These are phyloP conservation scores for Asterophora parasitica DNA, from an alignment of 768 basidiomycete species.

Conservation along the genomic window DNA sequence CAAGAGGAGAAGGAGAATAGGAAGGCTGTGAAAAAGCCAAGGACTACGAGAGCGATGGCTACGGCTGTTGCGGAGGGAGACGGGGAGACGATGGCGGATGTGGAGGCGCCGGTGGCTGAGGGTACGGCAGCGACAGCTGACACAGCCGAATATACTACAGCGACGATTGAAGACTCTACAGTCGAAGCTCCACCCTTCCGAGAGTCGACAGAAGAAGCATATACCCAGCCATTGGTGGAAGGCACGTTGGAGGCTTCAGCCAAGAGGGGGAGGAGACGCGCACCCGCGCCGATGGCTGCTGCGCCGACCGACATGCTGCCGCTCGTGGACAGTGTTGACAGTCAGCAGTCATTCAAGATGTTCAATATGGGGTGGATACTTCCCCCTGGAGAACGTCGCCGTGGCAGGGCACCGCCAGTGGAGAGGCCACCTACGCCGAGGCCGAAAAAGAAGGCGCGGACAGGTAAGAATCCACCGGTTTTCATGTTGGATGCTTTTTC, in stretches of 20 bases:
- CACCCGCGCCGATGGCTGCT: slow-evolving; percentile 1
- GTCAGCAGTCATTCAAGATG: slow-evolving; percentile 66
- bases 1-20: not conserved
- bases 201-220: not conserved
- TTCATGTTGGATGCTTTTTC: slow-evolving; percentile 3
- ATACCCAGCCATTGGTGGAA: not conserved
- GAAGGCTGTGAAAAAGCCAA: slow-evolving; percentile 24
- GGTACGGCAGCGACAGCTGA: slow-evolving; percentile 19
- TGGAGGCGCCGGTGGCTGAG: slow-evolving; percentile 5
- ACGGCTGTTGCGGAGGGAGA: too few species aligned
- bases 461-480: slow-evolving; percentile 27
- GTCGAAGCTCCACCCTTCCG: not conserved
- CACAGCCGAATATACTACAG: slow-evolving; percentile 11
- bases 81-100: too few species aligned
- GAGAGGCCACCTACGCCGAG: slow-evolving; percentile 44
- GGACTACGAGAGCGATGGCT: slow-evolving; percentile 38
- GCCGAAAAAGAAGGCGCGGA: slow-evolving; percentile 51
- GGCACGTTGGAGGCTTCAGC: slow-evolving; percentile 17
- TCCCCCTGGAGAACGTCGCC: slow-evolving; percentile 65
- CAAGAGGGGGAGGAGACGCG: slow-evolving; percentile 19
- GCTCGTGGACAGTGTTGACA: slow-evolving; percentile 68
- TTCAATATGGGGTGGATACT: slow-evolving; percentile 90
- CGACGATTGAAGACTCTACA: slow-evolving; percentile 30
- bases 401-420: slow-evolving; percentile 42
- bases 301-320: slow-evolving; percentile 38